Percentiles rank a stretch among this genome's conserved stretches.
Conservation (phyloP, 805 yeast species). For the Cephaloascus albidus region DNA sequence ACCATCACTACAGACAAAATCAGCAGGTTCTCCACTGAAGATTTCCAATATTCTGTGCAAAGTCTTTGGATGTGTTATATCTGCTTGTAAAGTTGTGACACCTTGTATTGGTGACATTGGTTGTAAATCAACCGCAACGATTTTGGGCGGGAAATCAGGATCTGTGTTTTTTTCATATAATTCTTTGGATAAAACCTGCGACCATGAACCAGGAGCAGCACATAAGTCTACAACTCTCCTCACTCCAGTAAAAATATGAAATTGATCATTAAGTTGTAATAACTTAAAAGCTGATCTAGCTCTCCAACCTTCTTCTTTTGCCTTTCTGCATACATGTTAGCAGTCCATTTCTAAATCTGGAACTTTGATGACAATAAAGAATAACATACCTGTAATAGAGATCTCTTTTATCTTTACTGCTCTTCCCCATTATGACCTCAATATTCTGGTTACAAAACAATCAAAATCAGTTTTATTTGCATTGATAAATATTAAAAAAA, state of each 20-base stretch:
- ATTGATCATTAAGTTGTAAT: conserved; percentile 84
- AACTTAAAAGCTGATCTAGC: conserved; percentile 95
- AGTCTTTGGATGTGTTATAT: conserved; percentile 93
- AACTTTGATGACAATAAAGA: too few species aligned
- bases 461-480: too few species aligned
- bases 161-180: conserved; percentile 33
- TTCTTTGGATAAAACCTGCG: conserved; percentile 80
- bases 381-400: conserved; percentile 54
- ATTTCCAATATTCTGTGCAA: conserved; percentile 62
- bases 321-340: conserved; percentile 65
- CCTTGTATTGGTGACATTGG: conserved; percentile 96
- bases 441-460: too few species aligned
- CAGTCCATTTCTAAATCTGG: too few species aligned
- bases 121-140: conserved; percentile 92
- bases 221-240: conserved; percentile 89
- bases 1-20: conserved; percentile 93
- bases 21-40: conserved; percentile 90
- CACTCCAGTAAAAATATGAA: conserved; percentile 66
- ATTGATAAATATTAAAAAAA: too few species aligned
- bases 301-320: conserved; percentile 97
- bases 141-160: conserved; percentile 39
- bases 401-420: conserved; percentile 92
- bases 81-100: conserved; percentile 88
- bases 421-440: conserved; percentile 88
- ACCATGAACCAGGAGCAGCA: conserved; percentile 99